phyloP scores from a whole-genome alignment of 2,329 filamentous ascomycete genomes.

The Dothideomycetes sp. region DNA sequence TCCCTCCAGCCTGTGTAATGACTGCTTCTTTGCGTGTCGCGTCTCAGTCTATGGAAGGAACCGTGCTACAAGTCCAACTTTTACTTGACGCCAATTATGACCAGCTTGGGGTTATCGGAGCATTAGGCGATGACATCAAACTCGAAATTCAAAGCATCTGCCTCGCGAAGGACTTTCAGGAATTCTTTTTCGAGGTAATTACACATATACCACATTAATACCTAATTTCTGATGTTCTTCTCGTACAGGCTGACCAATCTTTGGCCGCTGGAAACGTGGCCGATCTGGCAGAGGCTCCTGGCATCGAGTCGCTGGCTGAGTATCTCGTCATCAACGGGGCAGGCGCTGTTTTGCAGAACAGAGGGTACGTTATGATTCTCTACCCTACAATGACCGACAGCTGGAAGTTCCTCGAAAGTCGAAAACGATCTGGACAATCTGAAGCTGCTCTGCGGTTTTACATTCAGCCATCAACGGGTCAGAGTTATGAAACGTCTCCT shows the following conservation, averaged over 20 bases:
- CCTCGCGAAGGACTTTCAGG: slow-evolving; percentile 5
- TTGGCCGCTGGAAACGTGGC: slow-evolving; percentile 1
- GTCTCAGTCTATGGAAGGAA: too few species aligned
- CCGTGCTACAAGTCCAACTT: slow-evolving; percentile 1
- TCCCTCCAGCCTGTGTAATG: too few species aligned
- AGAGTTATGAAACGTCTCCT: too few species aligned
- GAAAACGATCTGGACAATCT: not conserved
- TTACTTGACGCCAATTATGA: not conserved
- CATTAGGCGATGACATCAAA: not conserved
- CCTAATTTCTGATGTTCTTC: too few species aligned
- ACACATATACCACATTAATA: too few species aligned
- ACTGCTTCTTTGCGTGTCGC: too few species aligned
- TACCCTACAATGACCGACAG: slow-evolving; percentile 16
- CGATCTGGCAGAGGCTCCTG: not conserved
- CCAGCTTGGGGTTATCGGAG: not conserved
- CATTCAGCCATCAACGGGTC: not conserved
- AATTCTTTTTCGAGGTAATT: slow-evolving; percentile 3
- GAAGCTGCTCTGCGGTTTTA: slow-evolving; percentile 6
- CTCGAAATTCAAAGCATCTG: slow-evolving; percentile 3
- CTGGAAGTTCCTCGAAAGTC: slow-evolving; percentile 16
- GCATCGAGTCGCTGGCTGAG: slow-evolving; percentile 11
- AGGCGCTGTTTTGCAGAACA: slow-evolving; percentile 11
- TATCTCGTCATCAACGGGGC: slow-evolving; percentile 13
- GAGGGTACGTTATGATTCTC: slow-evolving; percentile 13
- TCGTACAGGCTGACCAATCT: slow-evolving; percentile 1